A percentile compares a stretch with the other conserved stretches of the same genome.
Conservation (phyloP, 1,139 yeast species). For the Zygosaccharomyces pseudobailii region DNA sequence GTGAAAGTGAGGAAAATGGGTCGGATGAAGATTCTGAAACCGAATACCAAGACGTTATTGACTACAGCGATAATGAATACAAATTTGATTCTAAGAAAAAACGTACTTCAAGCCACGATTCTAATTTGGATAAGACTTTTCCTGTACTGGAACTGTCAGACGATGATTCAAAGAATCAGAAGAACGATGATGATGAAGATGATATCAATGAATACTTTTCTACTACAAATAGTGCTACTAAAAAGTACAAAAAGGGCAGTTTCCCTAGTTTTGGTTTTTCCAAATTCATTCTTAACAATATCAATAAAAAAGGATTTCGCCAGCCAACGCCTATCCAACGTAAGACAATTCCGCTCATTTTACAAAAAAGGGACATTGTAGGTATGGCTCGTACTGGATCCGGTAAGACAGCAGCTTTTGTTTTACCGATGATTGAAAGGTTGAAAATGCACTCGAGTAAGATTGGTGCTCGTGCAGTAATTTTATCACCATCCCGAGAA, state of each 20-base stretch:
- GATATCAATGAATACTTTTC: constrained; percentile 44
- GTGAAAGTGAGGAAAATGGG: constrained; percentile 38
- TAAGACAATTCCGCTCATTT: constrained; percentile 83
- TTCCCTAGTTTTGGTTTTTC: constrained; percentile 90
- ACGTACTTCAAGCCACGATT: constrained; percentile 8
- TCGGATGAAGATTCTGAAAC: constrained; percentile 41
- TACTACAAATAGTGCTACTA: constrained; percentile 41
- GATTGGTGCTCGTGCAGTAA: constrained; percentile 84
- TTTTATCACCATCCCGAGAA: constrained; percentile 81
- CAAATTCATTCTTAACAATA: constrained; percentile 61
- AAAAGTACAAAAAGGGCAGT: constrained; percentile 73
- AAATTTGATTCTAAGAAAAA: constrained; percentile 25
- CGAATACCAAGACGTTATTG: constrained; percentile 45
- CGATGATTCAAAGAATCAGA: constrained; percentile 18
- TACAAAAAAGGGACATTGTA: constrained; percentile 88
- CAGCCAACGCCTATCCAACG: constrained; percentile 98
- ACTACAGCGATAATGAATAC: constrained; percentile 24
- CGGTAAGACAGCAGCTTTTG: constrained; percentile 97
- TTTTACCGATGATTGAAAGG: constrained; percentile 86
- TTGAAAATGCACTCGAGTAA: constrained; percentile 78
- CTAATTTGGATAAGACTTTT: constrained; percentile 37
- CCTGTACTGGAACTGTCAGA: constrained; percentile 64
- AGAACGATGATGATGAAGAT: constrained; percentile 43
- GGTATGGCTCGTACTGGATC: constrained; percentile 99
- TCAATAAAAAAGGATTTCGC: constrained; percentile 79